These are phyloP conservation scores for Amanita polypyramis DNA, from an alignment of 768 basidiomycete genomes.

Conservation along the genomic window DNA sequence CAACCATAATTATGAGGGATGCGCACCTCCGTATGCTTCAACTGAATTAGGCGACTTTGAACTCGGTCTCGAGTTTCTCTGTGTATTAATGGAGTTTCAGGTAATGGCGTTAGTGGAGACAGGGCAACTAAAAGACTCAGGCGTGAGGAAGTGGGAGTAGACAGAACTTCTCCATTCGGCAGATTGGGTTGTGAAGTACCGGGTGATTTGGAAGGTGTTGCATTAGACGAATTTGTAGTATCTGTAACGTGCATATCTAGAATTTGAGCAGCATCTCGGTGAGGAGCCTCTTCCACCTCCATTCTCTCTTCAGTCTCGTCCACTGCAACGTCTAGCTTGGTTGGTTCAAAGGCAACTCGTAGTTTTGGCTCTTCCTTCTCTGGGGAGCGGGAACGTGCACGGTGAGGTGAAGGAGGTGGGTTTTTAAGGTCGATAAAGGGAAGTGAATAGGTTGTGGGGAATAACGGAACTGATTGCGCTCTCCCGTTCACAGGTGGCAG, in stretches of 20 bases:
- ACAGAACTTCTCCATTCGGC: not conserved
- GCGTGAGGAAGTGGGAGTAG: not conserved
- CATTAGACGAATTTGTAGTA: not conserved
- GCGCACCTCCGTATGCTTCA: not conserved
- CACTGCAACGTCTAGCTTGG: constrained; percentile 6
- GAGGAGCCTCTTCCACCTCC: constrained; percentile 17
- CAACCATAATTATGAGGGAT: not conserved
- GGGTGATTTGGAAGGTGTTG: not conserved
- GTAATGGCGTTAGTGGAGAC: constrained; percentile 39
- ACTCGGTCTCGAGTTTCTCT: not conserved
- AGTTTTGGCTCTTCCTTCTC: constrained; percentile 30
- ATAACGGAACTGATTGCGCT: constrained; percentile 37
- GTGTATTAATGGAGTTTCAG: constrained; percentile 31
- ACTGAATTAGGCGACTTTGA: not conserved
- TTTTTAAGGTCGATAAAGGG: constrained; percentile 34
- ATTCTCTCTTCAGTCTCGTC: constrained; percentile 15
- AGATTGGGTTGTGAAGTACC: not conserved
- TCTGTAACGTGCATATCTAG: not conserved
- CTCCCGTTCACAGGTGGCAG: constrained; percentile 20
- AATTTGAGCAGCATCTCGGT: not conserved
- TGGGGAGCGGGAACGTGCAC: constrained; percentile 29
- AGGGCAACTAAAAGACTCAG: not conserved
- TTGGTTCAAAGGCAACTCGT: constrained; percentile 18
- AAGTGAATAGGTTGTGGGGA: constrained; percentile 19
- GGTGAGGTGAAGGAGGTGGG: constrained; percentile 29